These are phyloP conservation scores for Yamadazyma friedrichii DNA, from an alignment of 1,139 yeast species.

Conservation along the genomic window DNA sequence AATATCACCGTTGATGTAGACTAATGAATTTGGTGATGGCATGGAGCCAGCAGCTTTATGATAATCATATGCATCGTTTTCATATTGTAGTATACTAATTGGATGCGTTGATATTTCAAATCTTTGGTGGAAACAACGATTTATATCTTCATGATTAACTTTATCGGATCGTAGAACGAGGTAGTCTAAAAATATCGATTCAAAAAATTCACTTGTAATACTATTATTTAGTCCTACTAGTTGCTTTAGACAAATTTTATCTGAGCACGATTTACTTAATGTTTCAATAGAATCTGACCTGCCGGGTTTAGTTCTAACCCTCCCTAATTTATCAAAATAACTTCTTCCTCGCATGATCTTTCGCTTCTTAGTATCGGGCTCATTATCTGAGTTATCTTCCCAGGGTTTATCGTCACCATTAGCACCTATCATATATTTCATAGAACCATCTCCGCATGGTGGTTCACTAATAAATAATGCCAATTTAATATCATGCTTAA, in stretches of 20 bases:
- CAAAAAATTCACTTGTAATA: conserved; percentile 42
- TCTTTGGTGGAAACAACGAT: conserved; percentile 51
- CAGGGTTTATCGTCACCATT: conserved; percentile 19
- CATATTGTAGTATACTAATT: conserved; percentile 22
- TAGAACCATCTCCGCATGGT: conserved; percentile 92
- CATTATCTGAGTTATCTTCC: conserved; percentile 8
- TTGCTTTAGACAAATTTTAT: conserved; percentile 70
- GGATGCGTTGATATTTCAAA: conserved; percentile 19
- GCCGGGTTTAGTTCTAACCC: conserved; percentile 90
- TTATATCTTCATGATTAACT: conserved; percentile 32
- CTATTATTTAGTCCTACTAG: conserved; percentile 57
- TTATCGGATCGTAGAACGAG: conserved; percentile 51
- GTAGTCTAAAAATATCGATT: conserved; percentile 46
- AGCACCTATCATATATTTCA: conserved; percentile 28
- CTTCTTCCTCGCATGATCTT: conserved; percentile 58
- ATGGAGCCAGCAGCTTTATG: conserved; percentile 19
- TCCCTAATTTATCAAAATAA: conserved; percentile 55
- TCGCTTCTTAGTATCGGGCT: conserved; percentile 4
- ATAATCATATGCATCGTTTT: conserved; percentile 24
- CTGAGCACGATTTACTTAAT: conserved; percentile 83
- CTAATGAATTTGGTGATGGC: conserved; percentile 39
- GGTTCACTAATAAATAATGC: conserved; percentile 73
- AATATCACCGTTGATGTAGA: conserved; percentile 23
- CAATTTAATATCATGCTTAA: conserved; percentile 38
- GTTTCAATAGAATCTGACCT: conserved; percentile 70